Evolutionary conservation across 192 early-diverging fungal species (phyloP), one percentile per base, ranked within the genome.

Genomic region (Coemansia sp.): DNA sequence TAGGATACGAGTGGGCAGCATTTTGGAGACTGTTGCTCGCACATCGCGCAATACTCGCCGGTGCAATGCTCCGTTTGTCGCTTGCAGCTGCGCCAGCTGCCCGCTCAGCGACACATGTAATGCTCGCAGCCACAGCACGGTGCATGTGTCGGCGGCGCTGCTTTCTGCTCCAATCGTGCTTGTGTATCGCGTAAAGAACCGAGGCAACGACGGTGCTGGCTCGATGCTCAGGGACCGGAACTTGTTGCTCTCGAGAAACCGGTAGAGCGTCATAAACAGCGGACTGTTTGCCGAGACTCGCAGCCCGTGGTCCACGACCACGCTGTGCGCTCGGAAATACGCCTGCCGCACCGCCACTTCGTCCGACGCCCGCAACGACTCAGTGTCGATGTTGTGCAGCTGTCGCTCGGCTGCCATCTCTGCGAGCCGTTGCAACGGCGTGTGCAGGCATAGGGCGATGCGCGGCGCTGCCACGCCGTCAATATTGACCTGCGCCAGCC

Each of bases 141-240:
- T 69, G 38, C 78, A 81, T 6, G 78, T 64, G 21, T 75, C 78
- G 8, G 66, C 53, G 0, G 55, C 61, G 6, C 65, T 63, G 61
- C 57, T 61, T 11, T 22, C 51, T 21, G 29, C 57, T 11, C 47
- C 52, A 21, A 81, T 57, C 10, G 1, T 0, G 14, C 68, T 70
- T 1, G 63, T 29, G 39, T 81, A 81, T 9, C 78, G 72, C n/a
- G 73, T 81, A 29, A 81, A 81, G 41, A 81, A 81, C 14, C 78
- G 69, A 6, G 78, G 78, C 27, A 81, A 62, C 29, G 78, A 68
- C 14, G 78, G 78, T 3, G 70, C 66, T 22, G 78, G 78, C 67
- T 81, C 78, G 37, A 81, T 81, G 23, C 51, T 62, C 22, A 81
- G 69, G 37, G 78, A 75, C 1, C 69, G 51, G 23, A 81, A 81